These are phyloP conservation scores for Blastobotrys aristatus DNA, from an alignment of 1,139 yeast genomes.

Conservation along the genomic window DNA sequence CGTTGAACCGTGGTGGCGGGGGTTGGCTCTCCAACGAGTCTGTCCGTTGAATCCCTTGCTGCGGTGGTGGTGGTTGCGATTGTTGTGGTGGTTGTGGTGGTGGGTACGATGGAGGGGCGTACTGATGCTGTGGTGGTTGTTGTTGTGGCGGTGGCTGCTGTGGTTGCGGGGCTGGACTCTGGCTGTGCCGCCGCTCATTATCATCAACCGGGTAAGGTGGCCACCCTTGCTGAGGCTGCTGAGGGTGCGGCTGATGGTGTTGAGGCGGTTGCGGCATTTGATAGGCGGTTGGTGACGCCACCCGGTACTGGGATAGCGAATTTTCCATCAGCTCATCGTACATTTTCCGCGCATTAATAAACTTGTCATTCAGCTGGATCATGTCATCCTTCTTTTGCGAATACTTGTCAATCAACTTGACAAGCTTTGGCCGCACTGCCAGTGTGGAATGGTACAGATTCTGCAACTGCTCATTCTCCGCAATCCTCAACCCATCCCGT, in stretches of 20 bases:
- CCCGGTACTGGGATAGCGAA: conserved; percentile 30
- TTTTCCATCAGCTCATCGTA: conserved; percentile 67
- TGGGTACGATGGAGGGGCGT: background rate
- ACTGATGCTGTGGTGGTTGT: conserved; percentile 12
- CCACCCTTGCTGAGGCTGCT: conserved; percentile 8
- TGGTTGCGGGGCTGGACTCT: conserved; percentile 6
- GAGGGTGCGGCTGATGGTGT: too few species aligned
- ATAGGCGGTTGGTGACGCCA: conserved; percentile 8
- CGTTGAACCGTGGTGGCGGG: conserved; percentile 14
- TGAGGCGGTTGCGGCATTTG: conserved; percentile 4
- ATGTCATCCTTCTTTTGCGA: conserved; percentile 71
- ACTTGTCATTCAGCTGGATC: conserved; percentile 60
- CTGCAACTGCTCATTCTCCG: conserved; percentile 45
- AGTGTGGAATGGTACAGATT: conserved; percentile 61
- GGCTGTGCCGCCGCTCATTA: conserved; percentile 3
- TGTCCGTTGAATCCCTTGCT: conserved; percentile 8
- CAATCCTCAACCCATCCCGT: conserved; percentile 29
- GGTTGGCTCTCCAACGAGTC: conserved; percentile 4
- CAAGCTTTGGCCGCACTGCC: conserved; percentile 68
- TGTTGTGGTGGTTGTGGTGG: conserved; percentile 6
- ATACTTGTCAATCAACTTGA: conserved; percentile 69
- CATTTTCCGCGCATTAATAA: conserved; percentile 58
- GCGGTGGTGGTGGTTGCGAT: conserved; percentile 9
- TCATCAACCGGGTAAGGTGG: conserved; percentile 16
- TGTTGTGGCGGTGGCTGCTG: conserved; percentile 11